Conservation (phyloP, 805 yeast genomes). For the Nakazawaea anatomiae region DNA sequence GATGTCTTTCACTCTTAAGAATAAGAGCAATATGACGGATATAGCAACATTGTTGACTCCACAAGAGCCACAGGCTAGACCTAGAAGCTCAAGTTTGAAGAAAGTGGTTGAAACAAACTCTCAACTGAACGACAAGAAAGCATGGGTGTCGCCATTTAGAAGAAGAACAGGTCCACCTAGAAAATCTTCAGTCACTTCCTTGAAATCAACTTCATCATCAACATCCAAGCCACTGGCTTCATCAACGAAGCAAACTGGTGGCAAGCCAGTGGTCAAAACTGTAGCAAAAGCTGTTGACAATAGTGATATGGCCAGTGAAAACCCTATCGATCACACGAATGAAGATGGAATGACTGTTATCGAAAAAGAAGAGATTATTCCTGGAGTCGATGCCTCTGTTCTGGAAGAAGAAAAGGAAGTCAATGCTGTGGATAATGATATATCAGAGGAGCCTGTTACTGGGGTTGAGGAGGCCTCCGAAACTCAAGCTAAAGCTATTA, state of each 20-base stretch:
- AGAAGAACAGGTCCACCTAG: neutral
- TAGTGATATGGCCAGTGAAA: neutral
- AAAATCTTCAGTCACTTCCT: neutral
- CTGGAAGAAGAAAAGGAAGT: neutral
- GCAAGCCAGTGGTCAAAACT: slow-evolving; percentile 9
- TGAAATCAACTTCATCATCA: neutral
- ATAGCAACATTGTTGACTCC: neutral
- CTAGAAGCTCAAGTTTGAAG: slow-evolving; percentile 4
- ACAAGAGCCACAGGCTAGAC: neutral
- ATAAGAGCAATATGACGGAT: neutral
- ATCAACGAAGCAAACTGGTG: slow-evolving; percentile 11
- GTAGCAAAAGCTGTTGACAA: slow-evolving; percentile 6
- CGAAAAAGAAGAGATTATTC: neutral
- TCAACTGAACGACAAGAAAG: neutral
- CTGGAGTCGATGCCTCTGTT: neutral
- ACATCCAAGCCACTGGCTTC: neutral
- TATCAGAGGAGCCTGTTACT: too few species aligned
- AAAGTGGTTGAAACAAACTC: slow-evolving; percentile 4
- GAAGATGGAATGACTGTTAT: neutral
- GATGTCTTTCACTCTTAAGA: neutral
- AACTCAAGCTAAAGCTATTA: neutral
- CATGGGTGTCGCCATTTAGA: slow-evolving; percentile 20
- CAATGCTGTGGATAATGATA: neutral
- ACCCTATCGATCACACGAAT: neutral
- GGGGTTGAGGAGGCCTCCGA: too few species aligned